Conservation (phyloP, 352 stramenopile species). For the Pythium angustatum region DNA sequence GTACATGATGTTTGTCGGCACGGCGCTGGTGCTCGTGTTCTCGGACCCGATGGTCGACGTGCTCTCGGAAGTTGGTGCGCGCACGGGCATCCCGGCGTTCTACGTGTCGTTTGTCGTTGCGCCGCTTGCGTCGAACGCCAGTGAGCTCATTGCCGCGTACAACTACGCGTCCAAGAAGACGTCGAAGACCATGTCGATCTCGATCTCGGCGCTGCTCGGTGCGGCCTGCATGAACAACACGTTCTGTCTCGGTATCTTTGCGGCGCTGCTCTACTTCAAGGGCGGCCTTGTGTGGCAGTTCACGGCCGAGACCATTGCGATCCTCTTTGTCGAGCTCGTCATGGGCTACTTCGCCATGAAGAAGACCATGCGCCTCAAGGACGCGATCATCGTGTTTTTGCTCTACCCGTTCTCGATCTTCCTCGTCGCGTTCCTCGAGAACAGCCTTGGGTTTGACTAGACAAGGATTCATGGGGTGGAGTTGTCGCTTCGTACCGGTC, state of each 20-base stretch:
- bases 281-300: constrained; percentile 96
- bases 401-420: constrained; percentile 94
- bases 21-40: constrained; percentile 93
- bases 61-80: constrained; percentile 91
- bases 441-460: constrained; percentile 90
- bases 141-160: constrained; percentile 96
- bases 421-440: constrained; percentile 93
- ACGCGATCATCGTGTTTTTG: constrained; percentile 79
- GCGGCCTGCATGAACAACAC: constrained; percentile 99
- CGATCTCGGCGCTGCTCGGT: constrained; percentile 91
- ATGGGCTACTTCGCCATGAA: constrained; percentile 85
- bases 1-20: constrained; percentile 94
- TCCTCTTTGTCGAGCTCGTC: constrained; percentile 94
- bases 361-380: constrained; percentile 86
- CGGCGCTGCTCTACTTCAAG: constrained; percentile 96
- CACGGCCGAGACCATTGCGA: constrained; percentile 96
- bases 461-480: not conserved
- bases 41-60: constrained; percentile 99
- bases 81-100: constrained; percentile 93
- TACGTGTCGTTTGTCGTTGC: constrained; percentile 98
- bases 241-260: constrained; percentile 98
- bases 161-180: constrained; percentile 99
- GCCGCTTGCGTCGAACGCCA: constrained; percentile 98
- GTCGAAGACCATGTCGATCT: constrained; percentile 97
- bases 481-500: no score